A percentile compares a stretch with the other conserved stretches of the same genome.
Evolutionary conservation across 345 rosid species (phyloP).

Genomic region (Theobroma cacao): DNA sequence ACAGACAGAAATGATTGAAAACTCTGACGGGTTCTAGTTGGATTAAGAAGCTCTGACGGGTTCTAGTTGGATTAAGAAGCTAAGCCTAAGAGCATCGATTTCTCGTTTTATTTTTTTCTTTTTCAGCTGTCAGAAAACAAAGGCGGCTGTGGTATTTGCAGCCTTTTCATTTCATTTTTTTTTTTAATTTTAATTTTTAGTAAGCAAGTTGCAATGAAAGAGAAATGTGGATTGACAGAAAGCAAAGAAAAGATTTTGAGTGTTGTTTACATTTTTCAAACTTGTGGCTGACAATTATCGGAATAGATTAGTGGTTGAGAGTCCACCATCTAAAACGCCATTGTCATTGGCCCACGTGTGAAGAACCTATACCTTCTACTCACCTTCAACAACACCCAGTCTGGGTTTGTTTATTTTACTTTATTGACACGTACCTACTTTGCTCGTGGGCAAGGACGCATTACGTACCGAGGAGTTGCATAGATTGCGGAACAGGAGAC

Average conservation of each 20-base stretch:
- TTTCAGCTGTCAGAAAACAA: not conserved
- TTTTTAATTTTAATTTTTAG: not conserved
- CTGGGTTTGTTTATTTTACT: not conserved
- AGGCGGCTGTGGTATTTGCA: constrained; percentile 17
- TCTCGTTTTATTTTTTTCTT: not conserved
- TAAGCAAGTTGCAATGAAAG: not conserved
- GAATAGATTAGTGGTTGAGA: constrained; percentile 37
- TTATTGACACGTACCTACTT: not conserved
- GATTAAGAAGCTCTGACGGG: not conserved
- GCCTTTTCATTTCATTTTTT: not conserved
- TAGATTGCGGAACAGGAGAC: too few relatives aligned
- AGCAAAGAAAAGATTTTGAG: not conserved
- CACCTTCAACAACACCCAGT: not conserved
- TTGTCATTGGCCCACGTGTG: constrained; percentile 28
- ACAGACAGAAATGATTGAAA: not conserved
- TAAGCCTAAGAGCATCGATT: not conserved
- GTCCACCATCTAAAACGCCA: constrained; percentile 42
- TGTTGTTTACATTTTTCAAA: not conserved
- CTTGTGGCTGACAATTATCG: constrained; percentile 43
- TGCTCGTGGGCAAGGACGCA: not conserved
- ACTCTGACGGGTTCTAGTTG: not conserved
- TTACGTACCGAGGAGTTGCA: too few relatives aligned
- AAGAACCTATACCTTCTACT: constrained; percentile 2
- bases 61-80: too few relatives aligned
- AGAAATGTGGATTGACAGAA: not conserved